These are phyloP conservation scores for Meredithiella fracta DNA, from an alignment of 2,329 filamentous ascomycete species.

Conservation along the genomic window DNA sequence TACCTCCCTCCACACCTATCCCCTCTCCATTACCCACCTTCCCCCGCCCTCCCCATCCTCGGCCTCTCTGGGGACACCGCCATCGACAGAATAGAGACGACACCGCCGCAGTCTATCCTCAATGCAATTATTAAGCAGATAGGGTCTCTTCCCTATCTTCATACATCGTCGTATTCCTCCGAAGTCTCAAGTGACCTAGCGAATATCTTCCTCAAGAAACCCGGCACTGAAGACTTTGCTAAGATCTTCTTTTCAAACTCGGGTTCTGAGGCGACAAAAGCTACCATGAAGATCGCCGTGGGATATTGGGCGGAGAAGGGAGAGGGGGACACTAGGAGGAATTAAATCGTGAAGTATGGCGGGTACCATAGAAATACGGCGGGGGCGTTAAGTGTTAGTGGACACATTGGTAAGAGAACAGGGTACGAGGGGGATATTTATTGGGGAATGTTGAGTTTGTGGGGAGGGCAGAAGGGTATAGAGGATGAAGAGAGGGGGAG, in stretches of 20 bases:
- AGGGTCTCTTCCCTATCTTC: conserved; percentile 21
- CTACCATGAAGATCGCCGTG: conserved; percentile 30
- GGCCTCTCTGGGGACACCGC: conserved; percentile 53
- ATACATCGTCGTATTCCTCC: conserved; percentile 18
- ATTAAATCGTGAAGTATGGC: conserved; percentile 29
- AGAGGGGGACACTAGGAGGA: conserved; percentile 20
- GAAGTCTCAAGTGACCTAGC: conserved; percentile 20
- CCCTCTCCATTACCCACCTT: background rate
- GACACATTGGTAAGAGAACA: conserved; percentile 18
- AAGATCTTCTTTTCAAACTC: conserved; percentile 14
- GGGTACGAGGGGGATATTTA: conserved; percentile 19
- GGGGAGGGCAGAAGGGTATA: conserved; percentile 15
- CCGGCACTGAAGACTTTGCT: conserved; percentile 16
- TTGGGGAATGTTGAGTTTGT: conserved; percentile 8
- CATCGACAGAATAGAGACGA: conserved; percentile 48
- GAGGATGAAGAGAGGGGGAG: conserved; percentile 19
- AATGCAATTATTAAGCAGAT: conserved; percentile 39
- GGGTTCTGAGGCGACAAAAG: conserved; percentile 26
- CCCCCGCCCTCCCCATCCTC: conserved; percentile 27
- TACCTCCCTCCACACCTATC: background rate
- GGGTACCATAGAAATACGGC: conserved; percentile 36
- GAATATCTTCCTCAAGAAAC: conserved; percentile 17
- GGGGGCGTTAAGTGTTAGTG: conserved; percentile 27
- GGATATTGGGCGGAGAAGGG: conserved; percentile 30
- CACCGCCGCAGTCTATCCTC: conserved; percentile 32